phyloP scores from a whole-genome alignment of 2,329 filamentous ascomycete genomes.

The Epichloe aotearoae region DNA sequence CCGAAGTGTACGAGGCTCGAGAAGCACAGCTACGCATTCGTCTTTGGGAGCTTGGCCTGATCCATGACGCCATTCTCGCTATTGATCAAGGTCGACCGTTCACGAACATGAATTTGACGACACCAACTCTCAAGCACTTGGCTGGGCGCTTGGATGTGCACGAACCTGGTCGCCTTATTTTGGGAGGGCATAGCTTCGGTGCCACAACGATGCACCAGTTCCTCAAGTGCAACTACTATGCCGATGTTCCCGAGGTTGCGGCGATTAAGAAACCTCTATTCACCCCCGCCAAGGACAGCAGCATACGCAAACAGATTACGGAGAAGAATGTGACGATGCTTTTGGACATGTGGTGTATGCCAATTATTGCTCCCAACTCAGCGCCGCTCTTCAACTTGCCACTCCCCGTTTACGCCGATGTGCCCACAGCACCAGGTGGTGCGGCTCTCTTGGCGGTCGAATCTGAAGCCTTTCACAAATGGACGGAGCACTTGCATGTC shows the following conservation, averaged over 20 bases:
- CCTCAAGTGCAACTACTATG: constrained; percentile 66
- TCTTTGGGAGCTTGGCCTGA: constrained; percentile 63
- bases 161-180: constrained; percentile 58
- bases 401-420: constrained; percentile 51
- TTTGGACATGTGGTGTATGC: constrained; percentile 72
- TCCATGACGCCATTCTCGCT: constrained; percentile 53
- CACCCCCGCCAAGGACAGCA: constrained; percentile 38
- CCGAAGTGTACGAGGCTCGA: constrained; percentile 52
- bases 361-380: constrained; percentile 50
- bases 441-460: constrained; percentile 55
- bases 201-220: constrained; percentile 63
- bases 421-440: constrained; percentile 37
- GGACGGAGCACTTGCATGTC: constrained; percentile 57
- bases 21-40: constrained; percentile 63
- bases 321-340: constrained; percentile 52
- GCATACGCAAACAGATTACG: constrained; percentile 53
- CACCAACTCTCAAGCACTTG: constrained; percentile 43
- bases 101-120: constrained; percentile 40
- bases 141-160: constrained; percentile 50
- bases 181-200: constrained; percentile 72
- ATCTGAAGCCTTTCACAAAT: constrained; percentile 67
- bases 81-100: constrained; percentile 44
- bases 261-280: constrained; percentile 46
- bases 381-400: constrained; percentile 57
- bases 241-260: constrained; percentile 30